Conservation (phyloP, 345 rosid species). For the Cochlearia excelsa region DNA sequence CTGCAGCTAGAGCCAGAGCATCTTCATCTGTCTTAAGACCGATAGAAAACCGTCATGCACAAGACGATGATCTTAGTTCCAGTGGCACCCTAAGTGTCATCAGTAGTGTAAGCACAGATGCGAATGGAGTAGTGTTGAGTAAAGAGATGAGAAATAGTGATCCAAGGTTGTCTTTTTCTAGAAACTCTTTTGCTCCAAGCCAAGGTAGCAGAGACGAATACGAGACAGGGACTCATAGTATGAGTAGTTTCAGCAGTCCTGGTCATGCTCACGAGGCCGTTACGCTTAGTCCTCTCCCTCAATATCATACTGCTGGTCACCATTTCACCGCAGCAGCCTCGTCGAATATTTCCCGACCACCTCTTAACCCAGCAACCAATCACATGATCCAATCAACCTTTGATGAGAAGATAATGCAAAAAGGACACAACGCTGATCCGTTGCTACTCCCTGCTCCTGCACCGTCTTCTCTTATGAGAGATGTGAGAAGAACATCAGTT, state of each 20-base stretch:
- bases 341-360: slow-evolving; percentile 13
- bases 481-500: slow-evolving; percentile 83
- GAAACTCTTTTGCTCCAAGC: slow-evolving; percentile 75
- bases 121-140: slow-evolving; percentile 37
- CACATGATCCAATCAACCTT: slow-evolving; percentile 31
- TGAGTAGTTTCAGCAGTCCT: slow-evolving; percentile 93
- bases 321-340: slow-evolving; percentile 37
- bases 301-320: slow-evolving; percentile 46
- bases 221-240: slow-evolving; percentile 78
- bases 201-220: slow-evolving; percentile 89
- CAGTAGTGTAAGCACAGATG: slow-evolving; percentile 82
- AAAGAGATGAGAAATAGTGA: slow-evolving; percentile 58
- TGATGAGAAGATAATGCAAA: slow-evolving; percentile 60
- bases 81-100: slow-evolving; percentile 75
- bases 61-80: slow-evolving; percentile 73
- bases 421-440: slow-evolving; percentile 54
- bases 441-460: slow-evolving; percentile 66
- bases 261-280: slow-evolving; percentile 75
- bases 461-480: slow-evolving; percentile 69
- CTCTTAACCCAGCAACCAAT: too few relatives aligned
- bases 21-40: slow-evolving; percentile 88
- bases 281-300: slow-evolving; percentile 86
- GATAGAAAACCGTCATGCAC: slow-evolving; percentile 52
- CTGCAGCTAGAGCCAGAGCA: slow-evolving; percentile 97
- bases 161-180: slow-evolving; percentile 38